A percentile compares a stretch with the other conserved stretches of the same genome.
phyloP scores from a whole-genome alignment of 352 stramenopile genomes.

The Elongisporangium undulatum region DNA sequence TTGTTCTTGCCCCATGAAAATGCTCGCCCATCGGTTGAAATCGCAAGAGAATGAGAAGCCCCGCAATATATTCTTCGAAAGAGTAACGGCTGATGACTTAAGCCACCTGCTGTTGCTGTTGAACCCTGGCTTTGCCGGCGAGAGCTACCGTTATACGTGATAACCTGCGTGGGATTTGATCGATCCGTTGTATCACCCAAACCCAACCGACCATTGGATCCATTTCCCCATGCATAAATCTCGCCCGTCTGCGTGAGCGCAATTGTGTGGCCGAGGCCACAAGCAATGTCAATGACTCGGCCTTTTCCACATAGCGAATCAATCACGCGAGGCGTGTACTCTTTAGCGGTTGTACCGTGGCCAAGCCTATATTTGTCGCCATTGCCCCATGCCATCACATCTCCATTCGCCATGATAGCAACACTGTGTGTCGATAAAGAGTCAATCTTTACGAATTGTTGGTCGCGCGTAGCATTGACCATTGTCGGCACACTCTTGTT shows the following conservation, averaged over 20 bases:
- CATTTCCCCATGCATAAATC: constrained; percentile 82
- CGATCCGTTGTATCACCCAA: constrained; percentile 76
- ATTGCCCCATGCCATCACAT: constrained; percentile 80
- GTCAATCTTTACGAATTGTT: constrained; percentile 65
- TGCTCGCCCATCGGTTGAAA: constrained; percentile 43
- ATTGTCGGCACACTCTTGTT: constrained; percentile 73
- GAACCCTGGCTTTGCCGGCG: background rate
- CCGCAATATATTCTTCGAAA: constrained; percentile 62
- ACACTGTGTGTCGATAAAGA: constrained; percentile 83
- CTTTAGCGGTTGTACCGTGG: constrained; percentile 65
- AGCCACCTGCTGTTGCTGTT: background rate
- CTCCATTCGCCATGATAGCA: constrained; percentile 54
- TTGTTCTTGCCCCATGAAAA: constrained; percentile 86
- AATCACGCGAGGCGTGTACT: constrained; percentile 61
- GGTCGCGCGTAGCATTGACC: constrained; percentile 43
- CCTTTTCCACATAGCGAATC: constrained; percentile 59
- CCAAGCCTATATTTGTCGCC: constrained; percentile 80
- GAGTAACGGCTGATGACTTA: background rate
- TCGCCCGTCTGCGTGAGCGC: constrained; percentile 57
- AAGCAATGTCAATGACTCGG: constrained; percentile 50
- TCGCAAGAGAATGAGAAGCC: constrained; percentile 69
- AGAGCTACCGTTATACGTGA: background rate
- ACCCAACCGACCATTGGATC: constrained; percentile 77
- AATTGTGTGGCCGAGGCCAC: constrained; percentile 62
- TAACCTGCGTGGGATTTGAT: constrained; percentile 36